These are phyloP conservation scores for Mycogone perniciosa DNA, from an alignment of 2,329 filamentous ascomycete genomes.

Conservation along the genomic window DNA sequence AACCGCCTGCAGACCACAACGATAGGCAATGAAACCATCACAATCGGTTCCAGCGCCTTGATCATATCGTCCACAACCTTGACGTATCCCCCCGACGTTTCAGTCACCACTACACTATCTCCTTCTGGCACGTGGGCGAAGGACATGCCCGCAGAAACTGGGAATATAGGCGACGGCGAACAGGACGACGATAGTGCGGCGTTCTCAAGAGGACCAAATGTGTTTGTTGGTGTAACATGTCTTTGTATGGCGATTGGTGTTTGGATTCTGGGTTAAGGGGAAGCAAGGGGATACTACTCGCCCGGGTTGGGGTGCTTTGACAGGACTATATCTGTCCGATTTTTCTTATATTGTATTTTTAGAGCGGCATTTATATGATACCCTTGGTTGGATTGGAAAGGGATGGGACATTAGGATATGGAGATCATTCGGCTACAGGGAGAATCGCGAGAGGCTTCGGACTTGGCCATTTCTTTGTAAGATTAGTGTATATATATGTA, in stretches of 20 bases:
- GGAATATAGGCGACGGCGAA: conserved; percentile 15
- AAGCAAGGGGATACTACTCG: neutral
- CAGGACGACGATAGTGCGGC: conserved; percentile 20
- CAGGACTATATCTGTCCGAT: no score
- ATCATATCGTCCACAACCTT: conserved; percentile 40
- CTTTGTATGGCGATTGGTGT: conserved; percentile 36
- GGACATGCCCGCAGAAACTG: conserved; percentile 22
- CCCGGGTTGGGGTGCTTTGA: no score
- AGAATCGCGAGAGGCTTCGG: no score
- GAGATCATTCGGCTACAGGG: no score
- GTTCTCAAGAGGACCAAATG: conserved; percentile 9
- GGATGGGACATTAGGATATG: no score
- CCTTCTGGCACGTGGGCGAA: conserved; percentile 22
- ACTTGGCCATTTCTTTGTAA: no score
- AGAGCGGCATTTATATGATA: no score
- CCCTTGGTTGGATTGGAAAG: no score
- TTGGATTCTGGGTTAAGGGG: conserved; percentile 23
- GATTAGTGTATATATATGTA: no score
- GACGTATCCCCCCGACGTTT: conserved; percentile 39
- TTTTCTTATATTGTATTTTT: no score
- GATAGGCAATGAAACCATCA: conserved; percentile 41
- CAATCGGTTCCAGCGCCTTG: conserved; percentile 43
- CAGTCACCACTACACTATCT: conserved; percentile 35
- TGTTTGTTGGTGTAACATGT: conserved; percentile 14
- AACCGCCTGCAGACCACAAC: conserved; percentile 43